Percentiles rank a stretch among this genome's conserved stretches.
Conservation (phyloP, 2,329 filamentous ascomycete species). For the Aspergillus caelatus region DNA sequence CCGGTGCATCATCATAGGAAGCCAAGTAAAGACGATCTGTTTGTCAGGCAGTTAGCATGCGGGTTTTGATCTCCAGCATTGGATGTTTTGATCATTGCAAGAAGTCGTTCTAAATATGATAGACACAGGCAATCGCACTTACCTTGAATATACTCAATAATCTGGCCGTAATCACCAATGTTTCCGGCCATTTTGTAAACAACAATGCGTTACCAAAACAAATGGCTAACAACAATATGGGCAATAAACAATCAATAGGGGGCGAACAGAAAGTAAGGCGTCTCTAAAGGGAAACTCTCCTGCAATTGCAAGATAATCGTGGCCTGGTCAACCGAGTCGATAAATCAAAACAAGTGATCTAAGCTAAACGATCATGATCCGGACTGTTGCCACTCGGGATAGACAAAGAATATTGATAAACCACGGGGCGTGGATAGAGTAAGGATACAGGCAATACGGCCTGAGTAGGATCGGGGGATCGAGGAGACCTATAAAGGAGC, state of each 20-base stretch:
- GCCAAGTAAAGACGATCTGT: slow-evolving; percentile 92
- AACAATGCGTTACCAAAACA: slow-evolving; percentile 16
- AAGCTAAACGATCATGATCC: slow-evolving; percentile 35
- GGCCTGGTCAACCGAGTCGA: slow-evolving; percentile 12
- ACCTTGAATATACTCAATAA: slow-evolving; percentile 97
- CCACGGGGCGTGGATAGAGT: slow-evolving; percentile 16
- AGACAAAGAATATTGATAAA: slow-evolving; percentile 11
- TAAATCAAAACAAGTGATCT: slow-evolving; percentile 14
- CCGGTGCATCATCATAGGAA: slow-evolving; percentile 82
- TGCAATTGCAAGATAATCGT: slow-evolving; percentile 18
- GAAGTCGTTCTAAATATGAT: slow-evolving; percentile 9
- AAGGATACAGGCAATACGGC: slow-evolving; percentile 27
- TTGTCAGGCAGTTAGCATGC: slow-evolving; percentile 9
- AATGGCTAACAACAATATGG: slow-evolving; percentile 12
- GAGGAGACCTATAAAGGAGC: not conserved
- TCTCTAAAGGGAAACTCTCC: slow-evolving; percentile 5
- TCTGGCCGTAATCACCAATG: slow-evolving; percentile 73
- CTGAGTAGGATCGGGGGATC: not conserved
- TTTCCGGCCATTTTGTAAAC: slow-evolving; percentile 50
- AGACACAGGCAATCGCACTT: slow-evolving; percentile 40
- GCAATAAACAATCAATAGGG: slow-evolving; percentile 15
- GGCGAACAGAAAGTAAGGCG: slow-evolving; percentile 1
- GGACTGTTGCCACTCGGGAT: slow-evolving; percentile 17
- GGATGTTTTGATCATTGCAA: slow-evolving; percentile 8
- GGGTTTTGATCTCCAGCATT: not conserved